Base-by-base conservation (phyloP, 2,329 filamentous ascomycete genomes). In the Pseudogymnoascus sp. region DNA sequence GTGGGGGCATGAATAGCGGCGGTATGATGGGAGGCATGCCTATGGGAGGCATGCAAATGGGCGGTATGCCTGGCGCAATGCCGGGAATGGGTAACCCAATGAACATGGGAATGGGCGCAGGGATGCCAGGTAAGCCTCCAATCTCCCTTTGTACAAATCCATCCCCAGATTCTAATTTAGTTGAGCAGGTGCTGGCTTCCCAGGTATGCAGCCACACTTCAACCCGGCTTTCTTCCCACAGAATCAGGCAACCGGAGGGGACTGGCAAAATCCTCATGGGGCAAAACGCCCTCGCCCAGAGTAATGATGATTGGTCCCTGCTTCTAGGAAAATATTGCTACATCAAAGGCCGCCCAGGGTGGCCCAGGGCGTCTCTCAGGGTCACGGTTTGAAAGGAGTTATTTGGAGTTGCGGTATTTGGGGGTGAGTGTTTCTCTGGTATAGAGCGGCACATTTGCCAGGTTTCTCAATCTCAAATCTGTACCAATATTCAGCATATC, bases 261-360 rank as follows among this genome's bases (percentile, higher is more conserved):
- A 87, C 62, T 85, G 85, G 75, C 90, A 89, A 80, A 93, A 93
- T 70, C 90, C 90, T 5, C 90, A 93, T 68, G 89, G 89, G 31
- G 86, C 87, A 3, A 94, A 94, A 77, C 81, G 90, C 67, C 87
- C 89, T 67, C 83, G 90, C 65, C 89, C 89, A 64, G 90, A 92
- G 59, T 73, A 68, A 66, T 44, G 31, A 51, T 17, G 29, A 15
- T 17, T 17, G 29, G 48, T 13, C 15, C 27, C 9, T 15, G 7
- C n/a, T 55, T 6, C n/a, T 10, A 21, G n/a, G 15, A 9, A 21
- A 55, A 21, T 21, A 17, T 15, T 55, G 48, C 29, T 55, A 17
- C 15, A 55, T 55, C 35, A 55, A 15, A 33, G 27, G 13, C 15
- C 29, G 48, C 29, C 48, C 29, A 13, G 48, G 48, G 29, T 33